Conservation (phyloP, 2,329 filamentous ascomycete species). For the Trichoderma oligosporum region DNA sequence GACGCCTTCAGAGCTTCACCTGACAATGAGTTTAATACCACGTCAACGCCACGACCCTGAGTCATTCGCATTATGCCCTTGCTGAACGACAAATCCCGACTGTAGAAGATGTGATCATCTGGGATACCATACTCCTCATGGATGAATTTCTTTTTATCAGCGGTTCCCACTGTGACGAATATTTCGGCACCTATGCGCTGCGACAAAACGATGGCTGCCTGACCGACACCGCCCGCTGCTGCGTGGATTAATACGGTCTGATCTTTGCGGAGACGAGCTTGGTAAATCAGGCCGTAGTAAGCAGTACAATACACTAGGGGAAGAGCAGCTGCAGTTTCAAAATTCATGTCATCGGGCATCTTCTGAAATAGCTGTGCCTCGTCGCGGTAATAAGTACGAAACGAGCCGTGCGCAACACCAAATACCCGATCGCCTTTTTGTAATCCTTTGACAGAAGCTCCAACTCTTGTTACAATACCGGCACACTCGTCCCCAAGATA, state of each 20-base stretch:
- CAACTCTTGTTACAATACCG: conserved; percentile 14
- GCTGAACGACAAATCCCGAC: not conserved
- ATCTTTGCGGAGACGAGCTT: too few species aligned
- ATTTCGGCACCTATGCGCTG: not conserved
- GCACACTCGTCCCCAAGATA: conserved; percentile 4
- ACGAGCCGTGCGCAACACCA: not conserved
- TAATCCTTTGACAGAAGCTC: conserved; percentile 21
- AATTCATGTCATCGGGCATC: not conserved
- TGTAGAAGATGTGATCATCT: not conserved
- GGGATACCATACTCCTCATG: not conserved
- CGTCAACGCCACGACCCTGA: not conserved
- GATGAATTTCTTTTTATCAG: not conserved
- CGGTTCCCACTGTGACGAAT: not conserved
- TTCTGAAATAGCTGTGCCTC: not conserved
- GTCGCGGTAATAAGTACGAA: not conserved
- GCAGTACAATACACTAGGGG: not conserved
- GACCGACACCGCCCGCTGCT: not conserved
- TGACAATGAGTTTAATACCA: not conserved
- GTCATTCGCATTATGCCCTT: not conserved
- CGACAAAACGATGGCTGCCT: not conserved
- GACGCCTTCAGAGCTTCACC: not conserved
- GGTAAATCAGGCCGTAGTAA: conserved; percentile 28
- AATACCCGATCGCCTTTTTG: not conserved
- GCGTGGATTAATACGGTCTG: conserved; percentile 7
- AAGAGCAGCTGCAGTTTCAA: not conserved